Conservation (phyloP, 2,329 filamentous ascomycete species). For the Fusarium longipes region DNA sequence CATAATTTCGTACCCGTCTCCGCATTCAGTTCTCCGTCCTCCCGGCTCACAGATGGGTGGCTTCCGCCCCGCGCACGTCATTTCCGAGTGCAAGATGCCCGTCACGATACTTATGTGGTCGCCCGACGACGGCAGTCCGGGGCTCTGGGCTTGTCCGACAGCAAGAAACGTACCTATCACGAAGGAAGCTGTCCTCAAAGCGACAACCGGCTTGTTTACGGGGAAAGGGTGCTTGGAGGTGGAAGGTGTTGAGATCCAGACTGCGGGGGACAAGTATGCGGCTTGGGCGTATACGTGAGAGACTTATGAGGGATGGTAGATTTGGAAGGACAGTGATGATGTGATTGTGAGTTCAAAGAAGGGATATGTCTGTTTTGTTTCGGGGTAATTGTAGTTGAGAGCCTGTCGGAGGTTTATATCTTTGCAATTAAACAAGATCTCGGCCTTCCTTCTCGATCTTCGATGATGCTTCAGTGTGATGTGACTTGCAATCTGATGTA, state of each 20-base stretch:
- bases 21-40: constrained; percentile 66
- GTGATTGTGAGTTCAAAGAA: background rate
- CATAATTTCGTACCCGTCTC: constrained; percentile 64
- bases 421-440: background rate
- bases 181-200: constrained; percentile 44
- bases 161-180: constrained; percentile 20
- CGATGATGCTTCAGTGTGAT: background rate
- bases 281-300: constrained; percentile 56
- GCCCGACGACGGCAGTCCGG: constrained; percentile 31
- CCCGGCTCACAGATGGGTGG: constrained; percentile 61
- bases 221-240: constrained; percentile 49
- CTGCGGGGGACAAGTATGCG: constrained; percentile 45
- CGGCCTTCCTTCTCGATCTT: rapidly evolving
- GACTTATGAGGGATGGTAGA: background rate
- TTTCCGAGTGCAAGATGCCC: constrained; percentile 41
- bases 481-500: too few relatives aligned
- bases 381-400: background rate
- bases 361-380: background rate
- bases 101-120: constrained; percentile 43
- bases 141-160: constrained; percentile 47
- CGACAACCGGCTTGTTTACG: constrained; percentile 39
- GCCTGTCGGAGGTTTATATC: background rate
- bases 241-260: constrained; percentile 49
- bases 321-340: background rate
- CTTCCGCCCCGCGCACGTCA: constrained; percentile 54